Evolutionary conservation across 2,329 filamentous ascomycete genomes (phyloP).

Genomic region (Arthrobotrys iridis): DNA sequence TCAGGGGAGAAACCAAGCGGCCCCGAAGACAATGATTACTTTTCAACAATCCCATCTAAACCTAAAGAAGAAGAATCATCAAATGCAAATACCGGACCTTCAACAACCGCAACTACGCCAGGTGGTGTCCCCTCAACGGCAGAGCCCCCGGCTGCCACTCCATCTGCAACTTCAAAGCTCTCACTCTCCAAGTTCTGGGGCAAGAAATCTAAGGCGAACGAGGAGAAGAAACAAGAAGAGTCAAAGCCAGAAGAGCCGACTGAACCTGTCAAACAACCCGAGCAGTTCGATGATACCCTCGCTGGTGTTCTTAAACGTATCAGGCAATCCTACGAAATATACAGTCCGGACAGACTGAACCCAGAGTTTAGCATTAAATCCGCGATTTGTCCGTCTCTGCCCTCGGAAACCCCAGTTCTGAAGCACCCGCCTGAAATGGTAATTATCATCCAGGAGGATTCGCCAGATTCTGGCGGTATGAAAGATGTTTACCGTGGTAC

Average conservation of each 20-base stretch:
- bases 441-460: constrained; percentile 76
- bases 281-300: constrained; percentile 75
- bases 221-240: constrained; percentile 55
- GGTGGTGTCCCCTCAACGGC: constrained; percentile 15
- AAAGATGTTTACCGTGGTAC: constrained; percentile 92
- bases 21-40: constrained; percentile 78
- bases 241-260: constrained; percentile 51
- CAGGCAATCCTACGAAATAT: constrained; percentile 73
- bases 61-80: constrained; percentile 65
- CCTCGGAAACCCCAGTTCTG: constrained; percentile 78
- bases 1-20: constrained; percentile 61
- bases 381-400: constrained; percentile 73
- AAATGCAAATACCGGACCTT: constrained; percentile 65
- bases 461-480: constrained; percentile 68
- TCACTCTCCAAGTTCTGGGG: constrained; percentile 70
- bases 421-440: constrained; percentile 75
- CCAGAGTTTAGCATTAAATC: constrained; percentile 66
- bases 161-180: constrained; percentile 64
- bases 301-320: constrained; percentile 77
- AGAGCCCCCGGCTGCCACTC: constrained; percentile 61
- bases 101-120: constrained; percentile 61
- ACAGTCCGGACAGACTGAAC: constrained; percentile 60
- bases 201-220: constrained; percentile 62
- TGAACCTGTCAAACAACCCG: constrained; percentile 57
- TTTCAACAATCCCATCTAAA: constrained; percentile 70